Conservation (phyloP, 2,329 filamentous ascomycete species). For the Periconia macrospinosa region DNA sequence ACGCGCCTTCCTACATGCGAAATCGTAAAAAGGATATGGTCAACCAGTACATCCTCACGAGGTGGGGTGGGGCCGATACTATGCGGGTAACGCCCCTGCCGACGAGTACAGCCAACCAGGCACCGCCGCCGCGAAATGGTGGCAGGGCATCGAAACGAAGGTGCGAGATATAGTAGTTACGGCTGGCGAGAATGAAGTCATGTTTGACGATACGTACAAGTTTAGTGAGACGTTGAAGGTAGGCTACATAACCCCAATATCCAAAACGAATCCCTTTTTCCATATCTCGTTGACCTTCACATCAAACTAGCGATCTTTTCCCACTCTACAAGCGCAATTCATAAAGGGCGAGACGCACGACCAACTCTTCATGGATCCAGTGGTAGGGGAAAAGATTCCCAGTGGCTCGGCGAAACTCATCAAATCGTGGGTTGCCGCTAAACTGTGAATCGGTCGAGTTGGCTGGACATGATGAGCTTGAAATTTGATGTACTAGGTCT, state of each 20-base stretch:
- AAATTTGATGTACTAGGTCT: too few species aligned
- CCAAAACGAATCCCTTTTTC: background rate
- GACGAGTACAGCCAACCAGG: background rate
- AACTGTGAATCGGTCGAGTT: background rate
- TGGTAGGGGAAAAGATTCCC: conserved; percentile 3
- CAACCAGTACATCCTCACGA: background rate
- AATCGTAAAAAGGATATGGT: background rate
- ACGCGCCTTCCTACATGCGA: background rate
- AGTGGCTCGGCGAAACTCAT: conserved; percentile 4
- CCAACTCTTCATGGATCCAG: conserved; percentile 5
- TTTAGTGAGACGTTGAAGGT: background rate
- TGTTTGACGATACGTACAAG: background rate
- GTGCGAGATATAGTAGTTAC: background rate
- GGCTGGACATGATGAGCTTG: too few species aligned
- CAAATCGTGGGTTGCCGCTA: conserved; percentile 3
- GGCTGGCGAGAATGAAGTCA: background rate
- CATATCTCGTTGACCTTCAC: background rate
- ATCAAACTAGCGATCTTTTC: background rate
- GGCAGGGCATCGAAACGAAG: background rate
- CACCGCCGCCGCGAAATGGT: background rate
- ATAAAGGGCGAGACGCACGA: conserved; percentile 2
- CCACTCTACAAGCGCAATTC: conserved; percentile 2
- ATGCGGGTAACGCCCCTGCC: background rate
- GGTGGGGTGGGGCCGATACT: background rate
- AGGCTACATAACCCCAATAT: background rate